A percentile compares a stretch with the other conserved stretches of the same genome.
Evolutionary conservation across 1,139 yeast genomes (phyloP).

Genomic region (Hansenula sp.): DNA sequence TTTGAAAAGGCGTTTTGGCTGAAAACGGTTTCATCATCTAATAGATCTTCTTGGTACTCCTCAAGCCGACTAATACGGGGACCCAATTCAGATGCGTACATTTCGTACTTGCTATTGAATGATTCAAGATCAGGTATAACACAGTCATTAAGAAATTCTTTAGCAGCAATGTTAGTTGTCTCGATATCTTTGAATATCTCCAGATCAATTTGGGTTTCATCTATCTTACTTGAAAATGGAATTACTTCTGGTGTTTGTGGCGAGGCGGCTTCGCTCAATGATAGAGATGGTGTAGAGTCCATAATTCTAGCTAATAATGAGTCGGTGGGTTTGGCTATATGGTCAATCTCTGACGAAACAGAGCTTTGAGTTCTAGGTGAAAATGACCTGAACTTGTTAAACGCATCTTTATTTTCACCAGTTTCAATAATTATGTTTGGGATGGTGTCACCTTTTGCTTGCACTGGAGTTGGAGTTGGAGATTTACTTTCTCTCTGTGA

Average conservation of each 20-base stretch:
- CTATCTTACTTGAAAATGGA: not conserved
- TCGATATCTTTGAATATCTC: not conserved
- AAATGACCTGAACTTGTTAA: too few species aligned
- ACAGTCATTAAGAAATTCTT: constrained; percentile 1
- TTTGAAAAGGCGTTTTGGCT: not conserved
- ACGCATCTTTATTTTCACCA: too few species aligned
- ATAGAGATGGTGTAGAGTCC: not conserved
- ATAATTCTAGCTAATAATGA: too few species aligned
- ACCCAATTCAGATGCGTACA: not conserved
- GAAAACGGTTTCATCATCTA: not conserved
- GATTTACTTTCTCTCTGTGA: constrained; percentile 2
- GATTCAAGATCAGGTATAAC: constrained; percentile 1
- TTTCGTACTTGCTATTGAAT: not conserved
- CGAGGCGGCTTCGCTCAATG: too few species aligned
- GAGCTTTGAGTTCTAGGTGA: too few species aligned
- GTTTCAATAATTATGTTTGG: too few species aligned
- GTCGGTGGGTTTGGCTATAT: too few species aligned
- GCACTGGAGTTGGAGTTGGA: constrained; percentile 1
- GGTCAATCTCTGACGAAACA: too few species aligned
- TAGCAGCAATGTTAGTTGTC: not conserved
- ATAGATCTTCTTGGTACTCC: not conserved
- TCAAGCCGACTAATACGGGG: not conserved
- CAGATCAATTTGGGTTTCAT: not conserved
- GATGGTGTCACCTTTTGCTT: not conserved
- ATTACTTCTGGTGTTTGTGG: too few species aligned